Conservation (phyloP, 306 rosid species). For the Biancaea sappan region DNA sequence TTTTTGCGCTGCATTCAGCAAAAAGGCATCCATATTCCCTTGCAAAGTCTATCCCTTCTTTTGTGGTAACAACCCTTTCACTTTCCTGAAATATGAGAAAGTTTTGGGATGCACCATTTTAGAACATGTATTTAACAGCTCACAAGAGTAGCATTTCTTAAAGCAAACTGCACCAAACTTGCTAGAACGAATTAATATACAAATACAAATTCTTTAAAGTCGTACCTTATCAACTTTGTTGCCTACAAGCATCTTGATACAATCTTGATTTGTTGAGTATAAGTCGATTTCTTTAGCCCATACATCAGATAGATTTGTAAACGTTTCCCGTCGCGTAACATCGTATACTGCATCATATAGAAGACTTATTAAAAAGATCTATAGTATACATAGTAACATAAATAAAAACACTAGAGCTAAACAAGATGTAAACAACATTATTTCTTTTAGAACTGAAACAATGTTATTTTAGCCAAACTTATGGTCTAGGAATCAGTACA, state of each 20-base stretch:
- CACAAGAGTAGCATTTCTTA: not conserved
- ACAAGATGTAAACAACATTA: not conserved
- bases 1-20: constrained; percentile 81
- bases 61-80: constrained; percentile 74
- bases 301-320: constrained; percentile 79
- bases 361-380: constrained; percentile 23
- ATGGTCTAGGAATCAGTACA: too few relatives aligned
- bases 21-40: constrained; percentile 77
- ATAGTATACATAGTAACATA: constrained; percentile 6
- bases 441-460: constrained; percentile 6
- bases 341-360: constrained; percentile 61
- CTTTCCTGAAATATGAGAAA: constrained; percentile 56
- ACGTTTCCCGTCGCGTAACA: constrained; percentile 67
- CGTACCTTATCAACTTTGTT: constrained; percentile 78
- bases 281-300: constrained; percentile 86
- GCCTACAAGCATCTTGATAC: constrained; percentile 86
- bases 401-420: not conserved
- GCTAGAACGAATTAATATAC: not conserved
- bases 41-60: constrained; percentile 72
- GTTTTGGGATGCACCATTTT: not conserved
- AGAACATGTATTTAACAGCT: constrained; percentile 11
- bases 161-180: not conserved
- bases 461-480: constrained; percentile 3
- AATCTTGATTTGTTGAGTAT: constrained; percentile 77
- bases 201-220: constrained; percentile 7